Conservation (phyloP, 2,329 filamentous ascomycete species). For the Pseudopyrenochaeta lycopersici region DNA sequence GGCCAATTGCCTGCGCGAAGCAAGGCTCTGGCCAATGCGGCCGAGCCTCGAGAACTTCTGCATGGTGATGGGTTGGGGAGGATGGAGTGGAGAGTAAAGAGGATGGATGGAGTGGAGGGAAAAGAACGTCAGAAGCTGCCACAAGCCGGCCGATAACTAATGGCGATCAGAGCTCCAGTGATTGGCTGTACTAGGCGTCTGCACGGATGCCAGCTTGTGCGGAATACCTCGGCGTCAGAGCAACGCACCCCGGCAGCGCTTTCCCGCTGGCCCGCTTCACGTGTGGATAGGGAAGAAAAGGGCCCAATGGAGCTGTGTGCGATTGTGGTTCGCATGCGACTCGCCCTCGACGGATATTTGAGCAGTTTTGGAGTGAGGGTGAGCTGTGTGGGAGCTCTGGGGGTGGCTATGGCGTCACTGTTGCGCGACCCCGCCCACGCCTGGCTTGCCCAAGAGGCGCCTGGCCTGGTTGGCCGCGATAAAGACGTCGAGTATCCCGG, state of each 20-base stretch:
- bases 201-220: conserved; percentile 30
- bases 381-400: background rate
- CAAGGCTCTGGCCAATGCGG: conserved; percentile 71
- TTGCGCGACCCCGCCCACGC: conserved; percentile 12
- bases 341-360: conserved; percentile 2
- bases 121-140: conserved; percentile 49
- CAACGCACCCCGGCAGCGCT: conserved; percentile 31
- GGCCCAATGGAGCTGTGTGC: conserved; percentile 14
- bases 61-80: conserved; percentile 62
- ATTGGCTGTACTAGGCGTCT: conserved; percentile 40
- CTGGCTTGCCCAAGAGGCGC: conserved; percentile 1
- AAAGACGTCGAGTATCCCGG: too few species aligned
- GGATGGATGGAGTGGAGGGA: conserved; percentile 40
- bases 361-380: background rate
- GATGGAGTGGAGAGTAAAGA: conserved; percentile 50
- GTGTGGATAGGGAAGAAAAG: conserved; percentile 28
- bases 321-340: conserved; percentile 3
- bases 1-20: conserved; percentile 74
- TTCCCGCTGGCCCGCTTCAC: conserved; percentile 46
- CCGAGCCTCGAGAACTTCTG: conserved; percentile 76
- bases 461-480: conserved; percentile 9
- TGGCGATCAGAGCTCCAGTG: conserved; percentile 36
- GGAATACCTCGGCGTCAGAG: conserved; percentile 39
- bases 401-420: conserved; percentile 9
- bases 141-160: conserved; percentile 46